These are phyloP conservation scores for Lycium ferocissimum DNA, from an alignment of 257 asterid genomes.

Conservation along the genomic window DNA sequence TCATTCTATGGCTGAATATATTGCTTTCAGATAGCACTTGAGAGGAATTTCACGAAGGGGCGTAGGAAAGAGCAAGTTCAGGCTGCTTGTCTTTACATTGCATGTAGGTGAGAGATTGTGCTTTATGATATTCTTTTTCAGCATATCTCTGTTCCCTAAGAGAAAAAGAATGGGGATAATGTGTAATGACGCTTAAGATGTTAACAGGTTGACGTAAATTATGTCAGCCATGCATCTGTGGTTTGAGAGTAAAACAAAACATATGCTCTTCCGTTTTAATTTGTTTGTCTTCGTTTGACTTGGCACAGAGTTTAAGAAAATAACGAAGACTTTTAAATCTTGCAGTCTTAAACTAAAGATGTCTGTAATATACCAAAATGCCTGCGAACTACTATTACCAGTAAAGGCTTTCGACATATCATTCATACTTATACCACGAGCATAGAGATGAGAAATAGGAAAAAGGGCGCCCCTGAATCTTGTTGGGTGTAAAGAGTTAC, in stretches of 20 bases:
- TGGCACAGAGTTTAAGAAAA: too few relatives aligned
- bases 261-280: too few relatives aligned
- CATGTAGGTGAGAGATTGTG: conserved; percentile 59
- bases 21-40: conserved; percentile 63
- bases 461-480: too few relatives aligned
- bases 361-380: too few relatives aligned
- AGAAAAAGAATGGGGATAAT: neutral
- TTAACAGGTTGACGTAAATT: neutral
- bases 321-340: too few relatives aligned
- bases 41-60: conserved; percentile 77
- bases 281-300: too few relatives aligned
- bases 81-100: conserved; percentile 85
- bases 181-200: neutral
- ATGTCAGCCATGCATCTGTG: neutral
- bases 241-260: neutral
- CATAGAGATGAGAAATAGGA: too few relatives aligned
- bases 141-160: neutral
- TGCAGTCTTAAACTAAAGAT: too few relatives aligned
- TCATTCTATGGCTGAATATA: neutral
- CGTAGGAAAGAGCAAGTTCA: conserved; percentile 82
- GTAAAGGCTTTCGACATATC: too few relatives aligned
- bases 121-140: conserved; percentile 13
- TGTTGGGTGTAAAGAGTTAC: too few relatives aligned
- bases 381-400: too few relatives aligned
- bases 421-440: too few relatives aligned